These are phyloP conservation scores for Suillus hirtellus DNA, from an alignment of 768 basidiomycete genomes.

Conservation along the genomic window DNA sequence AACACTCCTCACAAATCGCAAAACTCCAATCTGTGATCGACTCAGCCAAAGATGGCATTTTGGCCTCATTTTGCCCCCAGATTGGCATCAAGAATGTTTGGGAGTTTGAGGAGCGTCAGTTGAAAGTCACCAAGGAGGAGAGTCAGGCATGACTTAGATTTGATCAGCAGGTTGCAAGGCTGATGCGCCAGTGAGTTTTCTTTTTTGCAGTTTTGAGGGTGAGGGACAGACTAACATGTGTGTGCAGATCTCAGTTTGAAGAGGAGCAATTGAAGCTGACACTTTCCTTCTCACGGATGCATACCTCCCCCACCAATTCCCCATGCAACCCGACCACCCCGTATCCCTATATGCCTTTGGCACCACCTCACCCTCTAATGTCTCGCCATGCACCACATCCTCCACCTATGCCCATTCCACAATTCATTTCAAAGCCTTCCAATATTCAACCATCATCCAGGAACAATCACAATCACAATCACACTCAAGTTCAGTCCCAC, in stretches of 20 bases:
- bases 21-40: constrained; percentile 60
- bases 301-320: too few species aligned
- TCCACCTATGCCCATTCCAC: too few species aligned
- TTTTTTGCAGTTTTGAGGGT: neutral
- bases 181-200: constrained; percentile 74
- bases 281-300: constrained; percentile 13
- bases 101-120: constrained; percentile 90
- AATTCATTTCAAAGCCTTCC: too few species aligned
- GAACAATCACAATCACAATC: too few species aligned
- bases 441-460: too few species aligned
- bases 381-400: too few species aligned
- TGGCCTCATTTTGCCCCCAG: constrained; percentile 71
- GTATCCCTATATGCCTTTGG: too few species aligned
- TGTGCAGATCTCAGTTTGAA: constrained; percentile 76
- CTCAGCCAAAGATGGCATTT: constrained; percentile 78
- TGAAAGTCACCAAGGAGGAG: constrained; percentile 87
- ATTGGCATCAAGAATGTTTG: constrained; percentile 83
- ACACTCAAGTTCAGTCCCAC: too few species aligned
- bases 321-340: too few species aligned
- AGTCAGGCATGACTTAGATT: constrained; percentile 80
- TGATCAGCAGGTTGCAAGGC: constrained; percentile 82
- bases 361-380: too few species aligned
- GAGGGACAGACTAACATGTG: neutral
- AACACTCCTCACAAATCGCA: constrained; percentile 55
- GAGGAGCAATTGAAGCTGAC: constrained; percentile 67